Conservation (phyloP, 2,329 filamentous ascomycete species). For the Fusarium torulosum region DNA sequence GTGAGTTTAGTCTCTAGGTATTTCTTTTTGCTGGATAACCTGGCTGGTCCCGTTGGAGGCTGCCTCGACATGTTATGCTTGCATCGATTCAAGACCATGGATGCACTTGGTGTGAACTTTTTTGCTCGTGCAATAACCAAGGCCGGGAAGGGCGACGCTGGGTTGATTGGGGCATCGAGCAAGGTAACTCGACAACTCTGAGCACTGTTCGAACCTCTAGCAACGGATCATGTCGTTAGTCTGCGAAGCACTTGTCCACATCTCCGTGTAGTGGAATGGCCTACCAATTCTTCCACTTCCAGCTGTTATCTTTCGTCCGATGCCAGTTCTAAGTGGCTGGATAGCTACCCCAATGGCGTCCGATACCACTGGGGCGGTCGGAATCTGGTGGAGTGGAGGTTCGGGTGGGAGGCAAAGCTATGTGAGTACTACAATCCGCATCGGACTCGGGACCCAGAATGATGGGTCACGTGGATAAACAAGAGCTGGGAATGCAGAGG, state of each 20-base stretch:
- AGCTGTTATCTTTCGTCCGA: too few relatives aligned
- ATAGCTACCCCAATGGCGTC: conserved; percentile 23
- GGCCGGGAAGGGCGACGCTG: not conserved
- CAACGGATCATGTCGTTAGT: accelerated
- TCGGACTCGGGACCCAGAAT: too few relatives aligned
- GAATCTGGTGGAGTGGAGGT: conserved; percentile 1
- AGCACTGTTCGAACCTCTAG: conserved; percentile 8
- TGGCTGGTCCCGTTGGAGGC: conserved; percentile 14
- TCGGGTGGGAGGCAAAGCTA: conserved; percentile 3
- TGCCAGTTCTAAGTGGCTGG: conserved; percentile 3
- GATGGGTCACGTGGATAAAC: too few relatives aligned
- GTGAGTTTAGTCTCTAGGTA: not conserved
- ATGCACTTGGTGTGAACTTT: not conserved
- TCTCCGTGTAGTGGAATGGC: conserved; percentile 9
- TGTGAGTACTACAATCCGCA: too few relatives aligned
- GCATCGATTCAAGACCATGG: conserved; percentile 31
- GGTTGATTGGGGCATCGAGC: not conserved
- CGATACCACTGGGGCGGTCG: conserved; percentile 2
- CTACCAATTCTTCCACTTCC: not conserved
- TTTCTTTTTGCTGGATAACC: conserved; percentile 18
- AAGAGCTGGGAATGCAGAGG: too few relatives aligned
- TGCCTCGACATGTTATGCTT: conserved; percentile 27
- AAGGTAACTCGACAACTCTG: conserved; percentile 1
- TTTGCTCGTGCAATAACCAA: not conserved
- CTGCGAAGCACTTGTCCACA: conserved; percentile 7